These are phyloP conservation scores for Apiospora malaysiana DNA, from an alignment of 2,329 filamentous ascomycete genomes.

Conservation along the genomic window DNA sequence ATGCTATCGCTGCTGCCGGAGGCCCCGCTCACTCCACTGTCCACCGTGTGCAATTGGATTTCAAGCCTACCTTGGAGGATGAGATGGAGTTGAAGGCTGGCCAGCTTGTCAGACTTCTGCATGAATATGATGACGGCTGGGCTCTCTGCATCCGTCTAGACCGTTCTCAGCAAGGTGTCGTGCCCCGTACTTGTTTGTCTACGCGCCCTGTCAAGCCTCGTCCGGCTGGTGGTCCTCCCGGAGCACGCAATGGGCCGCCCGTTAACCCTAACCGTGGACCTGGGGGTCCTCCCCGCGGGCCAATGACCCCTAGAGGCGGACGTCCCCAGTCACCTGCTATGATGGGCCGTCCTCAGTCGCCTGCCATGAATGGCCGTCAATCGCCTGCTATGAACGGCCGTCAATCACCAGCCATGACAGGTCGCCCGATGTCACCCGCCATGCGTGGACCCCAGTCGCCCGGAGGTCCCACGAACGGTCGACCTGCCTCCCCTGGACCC, in stretches of 20 bases:
- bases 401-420: slow-evolving; percentile 30
- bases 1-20: slow-evolving; percentile 66
- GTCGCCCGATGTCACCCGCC: slow-evolving; percentile 35
- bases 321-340: slow-evolving; percentile 27
- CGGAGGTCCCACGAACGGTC: slow-evolving; percentile 22
- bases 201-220: slow-evolving; percentile 90
- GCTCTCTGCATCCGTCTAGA: slow-evolving; percentile 91
- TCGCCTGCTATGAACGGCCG: slow-evolving; percentile 44
- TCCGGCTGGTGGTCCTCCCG: slow-evolving; percentile 53
- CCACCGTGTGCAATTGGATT: slow-evolving; percentile 93
- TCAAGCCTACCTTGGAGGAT: slow-evolving; percentile 89
- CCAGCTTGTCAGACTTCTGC: slow-evolving; percentile 84
- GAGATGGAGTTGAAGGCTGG: slow-evolving; percentile 84
- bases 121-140: slow-evolving; percentile 99
- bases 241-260: slow-evolving; percentile 55
- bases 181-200: slow-evolving; percentile 91
- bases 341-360: slow-evolving; percentile 36
- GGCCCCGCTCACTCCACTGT: slow-evolving; percentile 69
- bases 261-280: slow-evolving; percentile 50
- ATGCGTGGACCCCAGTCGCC: slow-evolving; percentile 30
- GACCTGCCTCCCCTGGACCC: slow-evolving; percentile 32
- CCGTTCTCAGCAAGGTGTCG: slow-evolving; percentile 89
- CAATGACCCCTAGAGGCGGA: slow-evolving; percentile 48
- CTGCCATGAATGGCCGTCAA: slow-evolving; percentile 43
- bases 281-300: slow-evolving; percentile 40